Evolutionary conservation across 2,329 filamentous ascomycete species (phyloP).

Genomic region (Scorias spongiosa): DNA sequence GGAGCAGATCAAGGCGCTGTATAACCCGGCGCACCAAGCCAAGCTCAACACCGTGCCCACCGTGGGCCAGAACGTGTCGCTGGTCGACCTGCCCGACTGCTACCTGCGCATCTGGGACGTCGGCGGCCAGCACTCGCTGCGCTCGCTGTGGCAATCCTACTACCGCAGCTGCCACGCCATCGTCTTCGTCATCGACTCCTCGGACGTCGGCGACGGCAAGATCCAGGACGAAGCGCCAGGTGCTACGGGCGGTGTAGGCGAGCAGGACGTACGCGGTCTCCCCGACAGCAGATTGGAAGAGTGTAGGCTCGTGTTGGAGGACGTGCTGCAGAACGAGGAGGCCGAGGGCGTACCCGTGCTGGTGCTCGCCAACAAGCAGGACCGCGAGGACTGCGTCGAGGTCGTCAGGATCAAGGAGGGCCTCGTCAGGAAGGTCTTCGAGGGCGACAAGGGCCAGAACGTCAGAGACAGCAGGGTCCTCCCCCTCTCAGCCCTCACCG

Average conservation of each 20-base stretch:
- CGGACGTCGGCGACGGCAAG: slow-evolving; percentile 75
- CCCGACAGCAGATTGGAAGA: slow-evolving; percentile 51
- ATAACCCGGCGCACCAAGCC: slow-evolving; percentile 49
- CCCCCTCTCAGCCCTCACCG: slow-evolving; percentile 80
- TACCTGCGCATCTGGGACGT: slow-evolving; percentile 99
- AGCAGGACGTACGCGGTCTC: slow-evolving; percentile 26
- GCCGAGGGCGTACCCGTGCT: slow-evolving; percentile 83
- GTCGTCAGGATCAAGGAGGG: slow-evolving; percentile 96
- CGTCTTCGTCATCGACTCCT: slow-evolving; percentile 92
- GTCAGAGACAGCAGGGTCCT: slow-evolving; percentile 84
- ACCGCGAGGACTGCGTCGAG: slow-evolving; percentile 92
- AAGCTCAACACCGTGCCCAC: slow-evolving; percentile 79
- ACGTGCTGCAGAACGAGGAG: slow-evolving; percentile 73
- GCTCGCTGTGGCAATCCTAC: slow-evolving; percentile 90
- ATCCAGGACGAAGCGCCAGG: slow-evolving; percentile 28
- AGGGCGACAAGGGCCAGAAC: slow-evolving; percentile 74
- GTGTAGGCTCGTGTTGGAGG: slow-evolving; percentile 77
- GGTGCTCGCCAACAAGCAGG: slow-evolving; percentile 93
- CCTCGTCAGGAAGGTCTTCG: slow-evolving; percentile 85
- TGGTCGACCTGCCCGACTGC: slow-evolving; percentile 80
- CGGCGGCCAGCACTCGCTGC: slow-evolving; percentile 77
- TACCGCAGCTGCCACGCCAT: slow-evolving; percentile 90
- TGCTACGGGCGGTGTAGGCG: slow-evolving; percentile 1
- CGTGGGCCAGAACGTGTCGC: slow-evolving; percentile 91
- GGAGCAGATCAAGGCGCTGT: slow-evolving; percentile 86